Conservation (phyloP, 306 rosid species). For the Lagenaria siceraria region DNA sequence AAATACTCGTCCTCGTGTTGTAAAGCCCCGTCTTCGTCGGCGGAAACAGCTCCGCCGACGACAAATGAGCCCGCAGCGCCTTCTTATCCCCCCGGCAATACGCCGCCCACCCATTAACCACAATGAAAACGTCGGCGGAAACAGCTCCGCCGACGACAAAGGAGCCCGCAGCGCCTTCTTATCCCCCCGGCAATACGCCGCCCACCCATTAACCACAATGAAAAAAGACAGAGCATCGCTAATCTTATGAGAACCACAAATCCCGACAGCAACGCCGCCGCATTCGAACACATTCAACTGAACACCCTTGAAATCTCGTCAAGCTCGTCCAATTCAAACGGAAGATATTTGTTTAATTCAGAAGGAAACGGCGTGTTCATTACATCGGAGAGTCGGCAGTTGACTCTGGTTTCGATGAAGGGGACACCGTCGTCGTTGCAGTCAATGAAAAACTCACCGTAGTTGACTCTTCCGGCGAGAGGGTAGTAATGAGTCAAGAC, state of each 20-base stretch:
- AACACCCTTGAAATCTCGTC: constrained; percentile 24
- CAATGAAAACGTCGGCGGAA: constrained; percentile 49
- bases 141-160: constrained; percentile 26
- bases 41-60: constrained; percentile 37
- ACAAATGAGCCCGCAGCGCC: constrained; percentile 16
- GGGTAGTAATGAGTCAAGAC: constrained; percentile 23
- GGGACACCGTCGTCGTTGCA: constrained; percentile 21
- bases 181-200: constrained; percentile 16
- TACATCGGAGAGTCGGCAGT: constrained; percentile 17
- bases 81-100: constrained; percentile 8
- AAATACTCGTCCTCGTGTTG: constrained; percentile 18
- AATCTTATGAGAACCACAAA: constrained; percentile 42
- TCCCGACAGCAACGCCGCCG: constrained; percentile 40
- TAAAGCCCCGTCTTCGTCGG: constrained; percentile 17
- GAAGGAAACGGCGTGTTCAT: constrained; percentile 19
- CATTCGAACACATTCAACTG: constrained; percentile 40
- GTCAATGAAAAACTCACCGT: constrained; percentile 1
- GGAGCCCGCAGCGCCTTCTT: constrained; percentile 7
- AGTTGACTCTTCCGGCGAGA: constrained; percentile 13
- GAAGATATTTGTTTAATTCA: constrained; percentile 30
- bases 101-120: constrained; percentile 34
- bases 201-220: constrained; percentile 33
- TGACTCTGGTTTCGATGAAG: constrained; percentile 21
- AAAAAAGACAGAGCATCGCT: constrained; percentile 34
- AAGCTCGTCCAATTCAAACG: constrained; percentile 27